A percentile compares a stretch with the other conserved stretches of the same genome.
Conservation (phyloP, 768 basidiomycete species). For the Gloeophyllum trabeum region DNA sequence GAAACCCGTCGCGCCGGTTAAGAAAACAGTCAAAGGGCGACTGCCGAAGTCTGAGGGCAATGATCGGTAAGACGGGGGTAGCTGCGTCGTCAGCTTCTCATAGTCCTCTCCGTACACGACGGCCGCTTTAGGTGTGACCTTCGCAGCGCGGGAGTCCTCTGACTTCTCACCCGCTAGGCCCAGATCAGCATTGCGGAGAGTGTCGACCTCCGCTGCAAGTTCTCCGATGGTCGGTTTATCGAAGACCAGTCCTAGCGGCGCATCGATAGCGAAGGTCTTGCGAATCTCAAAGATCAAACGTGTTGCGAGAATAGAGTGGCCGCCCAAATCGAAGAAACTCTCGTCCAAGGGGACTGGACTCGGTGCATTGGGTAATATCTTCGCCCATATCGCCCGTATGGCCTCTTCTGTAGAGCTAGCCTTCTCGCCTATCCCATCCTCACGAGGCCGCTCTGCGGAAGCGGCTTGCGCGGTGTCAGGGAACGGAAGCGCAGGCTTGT, state of each 20-base stretch:
- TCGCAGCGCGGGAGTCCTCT: neutral
- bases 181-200: slow-evolving; percentile 67
- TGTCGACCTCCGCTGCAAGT: slow-evolving; percentile 68
- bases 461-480: slow-evolving; percentile 81
- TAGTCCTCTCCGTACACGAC: slow-evolving; percentile 77
- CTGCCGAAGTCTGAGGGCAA: slow-evolving; percentile 42
- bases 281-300: slow-evolving; percentile 95
- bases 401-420: slow-evolving; percentile 65
- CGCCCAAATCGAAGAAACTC: slow-evolving; percentile 96
- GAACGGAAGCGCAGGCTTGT: slow-evolving; percentile 97
- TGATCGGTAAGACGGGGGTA: slow-evolving; percentile 53
- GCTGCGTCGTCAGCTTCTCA: slow-evolving; percentile 40
- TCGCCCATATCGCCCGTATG: slow-evolving; percentile 78
- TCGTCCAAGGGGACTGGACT: slow-evolving; percentile 78
- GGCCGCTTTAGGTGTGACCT: slow-evolving; percentile 5
- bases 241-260: slow-evolving; percentile 87
- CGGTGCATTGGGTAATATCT: slow-evolving; percentile 69
- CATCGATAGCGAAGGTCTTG: slow-evolving; percentile 82
- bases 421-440: slow-evolving; percentile 20
- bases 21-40: slow-evolving; percentile 66
- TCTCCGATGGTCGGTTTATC: slow-evolving; percentile 78
- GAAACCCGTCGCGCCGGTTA: slow-evolving; percentile 97
- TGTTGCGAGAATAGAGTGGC: slow-evolving; percentile 96
- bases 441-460: slow-evolving; percentile 27
- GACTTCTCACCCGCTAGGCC: slow-evolving; percentile 44